Evolutionary conservation across 1,284 basidiomycete species (phyloP), one percentile per base, ranked within the genome.

Genomic region (Cryptococcus sp.): DNA sequence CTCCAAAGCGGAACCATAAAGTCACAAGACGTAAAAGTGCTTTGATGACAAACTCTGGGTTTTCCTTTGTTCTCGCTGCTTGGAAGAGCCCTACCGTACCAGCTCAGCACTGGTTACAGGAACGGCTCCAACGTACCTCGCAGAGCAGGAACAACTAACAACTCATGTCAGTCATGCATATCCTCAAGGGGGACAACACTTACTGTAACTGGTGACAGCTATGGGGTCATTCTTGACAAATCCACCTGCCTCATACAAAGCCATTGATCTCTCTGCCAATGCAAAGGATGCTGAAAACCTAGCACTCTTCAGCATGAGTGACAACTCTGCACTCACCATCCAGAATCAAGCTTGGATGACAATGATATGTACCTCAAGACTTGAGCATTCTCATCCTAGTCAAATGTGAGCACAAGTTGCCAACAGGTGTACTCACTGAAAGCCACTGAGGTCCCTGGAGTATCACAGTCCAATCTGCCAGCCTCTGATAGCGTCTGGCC

Each of bases 1-100:
- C 85, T n/a, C 95, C 95, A 74, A 89, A 98, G 76, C 97, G 93
- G 83, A 99, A 98, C 96, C 96, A 99, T 5, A 99, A 80, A 0
- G 95, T 97, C 41, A 99, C 82, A 8, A 98, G 81, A 16, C 94
- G 87, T 23, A 99, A 82, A 1, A 91, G 94, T 62, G 98, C 94
- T 77, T 98, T 72, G 61, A 77, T 70, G 52, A 67, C 58, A 48
- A 65, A 63, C 50, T 75, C 75, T 0, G 70, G 68, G 10, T 66
- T 70, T 19, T 66, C 64, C 20, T 67, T 55, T 2, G 72, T 50
- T 37, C 67, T 54, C 20, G 72, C 62, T 10, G 67, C 63, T 54
- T 70, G 67, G 58, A 77, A 77, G 7, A 77, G 56, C 4, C 63
- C 69, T 67, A 25, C 23, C 26, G 5, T 37, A 20, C 37, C 43